A percentile compares a stretch with the other conserved stretches of the same genome.
Evolutionary conservation across 2,329 filamentous ascomycete genomes (phyloP).

Genomic region (Microsporum ferrugineum): DNA sequence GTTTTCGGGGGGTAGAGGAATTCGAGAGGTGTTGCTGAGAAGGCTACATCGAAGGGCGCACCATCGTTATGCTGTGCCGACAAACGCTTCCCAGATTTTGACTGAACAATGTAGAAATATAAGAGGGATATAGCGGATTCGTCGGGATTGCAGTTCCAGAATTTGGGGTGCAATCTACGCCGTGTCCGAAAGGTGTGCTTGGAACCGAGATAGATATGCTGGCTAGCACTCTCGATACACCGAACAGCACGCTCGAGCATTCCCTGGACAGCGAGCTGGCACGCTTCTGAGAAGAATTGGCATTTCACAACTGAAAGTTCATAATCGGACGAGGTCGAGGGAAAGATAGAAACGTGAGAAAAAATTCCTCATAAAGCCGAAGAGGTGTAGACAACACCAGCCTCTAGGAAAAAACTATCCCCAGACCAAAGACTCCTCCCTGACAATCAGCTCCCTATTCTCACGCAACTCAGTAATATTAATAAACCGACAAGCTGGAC

Average conservation of each 20-base stretch:
- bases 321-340: neutral
- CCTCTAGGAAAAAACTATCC: neutral
- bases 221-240: constrained; percentile 40
- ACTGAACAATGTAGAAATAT: constrained; percentile 13
- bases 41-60: neutral
- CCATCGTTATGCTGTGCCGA: neutral
- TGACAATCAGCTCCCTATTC: neutral
- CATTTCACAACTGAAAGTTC: constrained; percentile 6
- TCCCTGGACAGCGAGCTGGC: constrained; percentile 17
- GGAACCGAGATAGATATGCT: constrained; percentile 34
- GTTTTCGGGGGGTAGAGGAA: constrained; percentile 31
- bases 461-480: neutral
- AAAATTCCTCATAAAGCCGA: neutral
- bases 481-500: neutral
- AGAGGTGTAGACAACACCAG: neutral
- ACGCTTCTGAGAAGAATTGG: neutral
- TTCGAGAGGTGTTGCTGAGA: constrained; percentile 20
- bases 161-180: constrained; percentile 25
- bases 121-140: constrained; percentile 23
- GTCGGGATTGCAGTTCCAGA: constrained; percentile 26
- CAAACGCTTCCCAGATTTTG: neutral
- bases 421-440: neutral
- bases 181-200: constrained; percentile 29
- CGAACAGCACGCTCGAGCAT: constrained; percentile 43
- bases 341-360: neutral